Conservation (phyloP, 2,329 filamentous ascomycete species). For the Colletotrichum simmondsii region DNA sequence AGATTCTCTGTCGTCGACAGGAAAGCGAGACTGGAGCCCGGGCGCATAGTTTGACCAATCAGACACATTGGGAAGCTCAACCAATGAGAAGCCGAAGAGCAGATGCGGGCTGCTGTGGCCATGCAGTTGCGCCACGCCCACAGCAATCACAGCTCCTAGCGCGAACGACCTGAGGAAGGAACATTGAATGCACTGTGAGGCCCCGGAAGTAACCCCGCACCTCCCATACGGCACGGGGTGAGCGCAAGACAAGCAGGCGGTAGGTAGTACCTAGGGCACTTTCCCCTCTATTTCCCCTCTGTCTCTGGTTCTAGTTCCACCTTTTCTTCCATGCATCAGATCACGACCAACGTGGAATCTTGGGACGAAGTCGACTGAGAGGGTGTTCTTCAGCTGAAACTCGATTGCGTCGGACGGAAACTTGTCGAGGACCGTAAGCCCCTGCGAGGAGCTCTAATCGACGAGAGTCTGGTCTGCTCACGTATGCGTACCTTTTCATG, state of each 20-base stretch:
- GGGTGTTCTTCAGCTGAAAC: not conserved
- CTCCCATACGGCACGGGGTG: conserved; percentile 1
- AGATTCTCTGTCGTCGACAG: not conserved
- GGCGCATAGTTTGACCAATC: not conserved
- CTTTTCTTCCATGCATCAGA: not conserved
- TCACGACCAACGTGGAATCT: not conserved
- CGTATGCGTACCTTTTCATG: not conserved
- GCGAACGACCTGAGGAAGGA: not conserved
- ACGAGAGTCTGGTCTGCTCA: not conserved
- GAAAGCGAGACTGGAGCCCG: not conserved
- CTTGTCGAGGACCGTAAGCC: not conserved
- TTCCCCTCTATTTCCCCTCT: not conserved
- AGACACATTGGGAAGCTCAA: not conserved
- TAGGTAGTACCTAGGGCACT: not conserved
- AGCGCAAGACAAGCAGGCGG: not conserved
- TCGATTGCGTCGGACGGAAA: not conserved
- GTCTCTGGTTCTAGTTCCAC: not conserved
- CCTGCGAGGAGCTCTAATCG: not conserved
- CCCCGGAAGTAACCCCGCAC: conserved; percentile 21
- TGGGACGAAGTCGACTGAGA: not conserved
- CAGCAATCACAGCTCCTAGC: conserved; percentile 1
- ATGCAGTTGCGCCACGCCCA: conserved; percentile 8
- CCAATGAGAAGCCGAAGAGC: not conserved
- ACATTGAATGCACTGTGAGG: not conserved
- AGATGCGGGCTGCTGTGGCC: not conserved